Conservation (phyloP, 2,329 filamentous ascomycete genomes). For the Diaporthe batatas region DNA sequence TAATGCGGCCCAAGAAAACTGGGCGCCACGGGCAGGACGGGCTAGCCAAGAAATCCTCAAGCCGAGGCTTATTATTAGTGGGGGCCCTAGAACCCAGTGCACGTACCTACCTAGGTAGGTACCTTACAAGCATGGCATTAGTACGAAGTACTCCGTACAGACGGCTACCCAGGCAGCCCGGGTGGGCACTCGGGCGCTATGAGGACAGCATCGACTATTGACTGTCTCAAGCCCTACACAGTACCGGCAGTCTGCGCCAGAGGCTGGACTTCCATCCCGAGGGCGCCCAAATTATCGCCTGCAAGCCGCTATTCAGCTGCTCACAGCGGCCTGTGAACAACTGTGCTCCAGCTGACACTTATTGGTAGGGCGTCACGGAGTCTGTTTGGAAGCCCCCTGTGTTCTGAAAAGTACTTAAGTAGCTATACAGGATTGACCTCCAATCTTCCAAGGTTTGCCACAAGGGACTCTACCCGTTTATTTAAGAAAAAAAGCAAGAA, state of each 20-base stretch:
- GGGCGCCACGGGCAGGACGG: too few species aligned
- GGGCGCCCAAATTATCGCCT: not conserved
- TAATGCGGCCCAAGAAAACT: not conserved
- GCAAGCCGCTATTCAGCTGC: constrained; percentile 2
- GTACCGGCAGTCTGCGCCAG: not conserved
- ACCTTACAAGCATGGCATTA: not conserved
- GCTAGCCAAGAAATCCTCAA: constrained; percentile 6
- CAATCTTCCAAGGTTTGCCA: too few species aligned
- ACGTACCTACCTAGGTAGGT: too few species aligned
- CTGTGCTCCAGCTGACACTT: not conserved
- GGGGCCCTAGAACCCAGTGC: not conserved
- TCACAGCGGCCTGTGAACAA: not conserved
- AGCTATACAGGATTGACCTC: too few species aligned
- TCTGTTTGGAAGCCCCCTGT: not conserved
- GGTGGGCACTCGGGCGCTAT: too few species aligned
- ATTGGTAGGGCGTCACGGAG: not conserved
- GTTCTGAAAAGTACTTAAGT: too few species aligned
- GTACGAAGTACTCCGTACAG: too few species aligned
- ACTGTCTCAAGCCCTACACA: not conserved
- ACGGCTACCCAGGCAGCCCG: too few species aligned
- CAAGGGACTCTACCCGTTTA: too few species aligned
- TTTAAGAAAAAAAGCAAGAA: too few species aligned
- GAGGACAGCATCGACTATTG: not conserved
- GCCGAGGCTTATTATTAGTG: constrained; percentile 13
- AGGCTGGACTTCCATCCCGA: not conserved